Evolutionary conservation across 1,284 basidiomycete species (phyloP).

Genomic region (Ganoderma lingzhi): DNA sequence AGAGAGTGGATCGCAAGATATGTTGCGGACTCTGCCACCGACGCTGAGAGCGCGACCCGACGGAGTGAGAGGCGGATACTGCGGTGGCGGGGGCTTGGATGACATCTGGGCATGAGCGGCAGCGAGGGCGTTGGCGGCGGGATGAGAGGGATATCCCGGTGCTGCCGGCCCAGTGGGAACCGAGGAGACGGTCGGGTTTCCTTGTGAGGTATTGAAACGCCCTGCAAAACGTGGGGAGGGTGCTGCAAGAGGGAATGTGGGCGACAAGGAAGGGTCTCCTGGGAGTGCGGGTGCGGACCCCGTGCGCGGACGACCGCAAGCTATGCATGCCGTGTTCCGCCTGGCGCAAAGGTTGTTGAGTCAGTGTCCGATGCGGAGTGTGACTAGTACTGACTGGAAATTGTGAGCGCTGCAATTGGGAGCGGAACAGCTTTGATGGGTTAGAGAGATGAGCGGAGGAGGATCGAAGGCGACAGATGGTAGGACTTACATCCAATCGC

Average conservation of each 20-base stretch:
- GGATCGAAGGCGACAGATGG: neutral
- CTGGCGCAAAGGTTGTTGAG: conserved; percentile 57
- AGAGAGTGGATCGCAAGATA: conserved; percentile 70
- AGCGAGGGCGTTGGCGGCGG: conserved; percentile 19
- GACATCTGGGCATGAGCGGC: conserved; percentile 24
- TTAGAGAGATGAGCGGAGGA: conserved; percentile 11
- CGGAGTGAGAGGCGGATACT: conserved; percentile 78
- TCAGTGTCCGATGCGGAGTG: conserved; percentile 12
- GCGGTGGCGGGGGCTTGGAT: conserved; percentile 44
- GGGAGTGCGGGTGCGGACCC: conserved; percentile 33
- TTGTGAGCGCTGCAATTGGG: conserved; percentile 74
- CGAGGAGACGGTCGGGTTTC: conserved; percentile 12
- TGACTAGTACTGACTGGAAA: conserved; percentile 66
- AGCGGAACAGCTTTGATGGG: conserved; percentile 58
- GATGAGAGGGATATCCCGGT: conserved; percentile 15
- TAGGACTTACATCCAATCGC: conserved; percentile 80
- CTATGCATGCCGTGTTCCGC: conserved; percentile 77
- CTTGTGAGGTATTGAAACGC: conserved; percentile 14
- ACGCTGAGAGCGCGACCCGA: conserved; percentile 76
- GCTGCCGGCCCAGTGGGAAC: conserved; percentile 7
- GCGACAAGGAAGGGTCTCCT: conserved; percentile 20
- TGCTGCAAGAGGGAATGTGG: conserved; percentile 31
- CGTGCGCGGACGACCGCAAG: conserved; percentile 70
- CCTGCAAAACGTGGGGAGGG: conserved; percentile 37
- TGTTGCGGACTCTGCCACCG: conserved; percentile 79